Base-by-base conservation (phyloP, 306 rosid species). In the Quercus robur region DNA sequence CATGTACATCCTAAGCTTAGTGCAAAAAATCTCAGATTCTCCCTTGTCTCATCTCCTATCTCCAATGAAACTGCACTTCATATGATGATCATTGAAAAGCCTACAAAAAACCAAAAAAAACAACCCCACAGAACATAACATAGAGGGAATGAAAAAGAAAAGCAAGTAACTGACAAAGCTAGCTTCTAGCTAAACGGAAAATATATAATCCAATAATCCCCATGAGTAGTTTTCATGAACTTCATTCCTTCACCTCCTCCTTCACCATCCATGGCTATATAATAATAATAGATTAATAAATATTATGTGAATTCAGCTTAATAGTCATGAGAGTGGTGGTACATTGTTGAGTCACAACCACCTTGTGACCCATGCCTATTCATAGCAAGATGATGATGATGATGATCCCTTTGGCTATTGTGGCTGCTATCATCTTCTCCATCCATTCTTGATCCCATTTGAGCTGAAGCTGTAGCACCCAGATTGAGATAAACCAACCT, bases 401-500 rank as follows among this genome's bases (percentile, higher is more conserved):
- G 46, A 41, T 41, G 46, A 56, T 88, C 89, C 67, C 90, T 85
- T 13, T 87, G 89, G 81, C 73, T 77, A 55, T 80, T 81, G 23
- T 75, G 84, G 56, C 83, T 71, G 56, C 78, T 70, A 77, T 86
- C 88, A 4, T 90, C 90, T 57, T 84, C 90, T 26, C 79, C 84
- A 4, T 87, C 91, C 82, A 90, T 52, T 41, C 91, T 80, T 0
- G 94, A 86, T 61, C 90, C 84, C 93, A 90, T 86, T 46, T 84
- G 91, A 44, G 75, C 81, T 3, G 91, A 76, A 59, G 61, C 83
- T 2, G 73, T 73, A 0, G 92, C 98, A 10, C 98, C 99, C 5
- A 96, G 97, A 84, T 96, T 93, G 26, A 96, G 93, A 83, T 93
- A 95, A 77, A 93, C 98, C 93, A 93, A 75, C 84, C 99, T 92